These are phyloP conservation scores for Carallia pectinifolia DNA, from an alignment of 345 rosid genomes.

Conservation along the genomic window DNA sequence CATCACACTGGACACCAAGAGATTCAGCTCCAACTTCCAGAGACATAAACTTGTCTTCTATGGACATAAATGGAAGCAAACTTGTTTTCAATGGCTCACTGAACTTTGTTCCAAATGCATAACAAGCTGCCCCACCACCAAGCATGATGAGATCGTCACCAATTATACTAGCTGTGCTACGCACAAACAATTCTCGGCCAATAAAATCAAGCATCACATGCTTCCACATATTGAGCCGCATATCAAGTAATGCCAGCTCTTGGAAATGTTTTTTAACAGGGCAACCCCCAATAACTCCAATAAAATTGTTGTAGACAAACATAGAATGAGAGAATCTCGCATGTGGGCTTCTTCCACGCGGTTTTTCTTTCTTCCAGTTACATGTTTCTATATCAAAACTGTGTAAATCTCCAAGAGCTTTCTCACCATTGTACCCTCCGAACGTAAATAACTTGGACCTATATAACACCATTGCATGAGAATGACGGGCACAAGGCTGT, in stretches of 20 bases:
- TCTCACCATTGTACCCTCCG: slow-evolving; percentile 78
- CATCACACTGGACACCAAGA: slow-evolving; percentile 21
- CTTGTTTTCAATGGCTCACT: no score
- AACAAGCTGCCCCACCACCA: no score
- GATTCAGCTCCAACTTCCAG: slow-evolving; percentile 22
- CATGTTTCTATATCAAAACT: slow-evolving; percentile 60
- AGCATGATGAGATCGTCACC: slow-evolving; percentile 56
- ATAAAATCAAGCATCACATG: slow-evolving; percentile 55
- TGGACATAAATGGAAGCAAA: no score
- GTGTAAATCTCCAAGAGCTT: slow-evolving; percentile 68
- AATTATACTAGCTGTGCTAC: slow-evolving; percentile 65
- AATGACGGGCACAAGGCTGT: slow-evolving; percentile 79
- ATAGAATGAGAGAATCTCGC: no score
- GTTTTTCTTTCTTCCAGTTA: slow-evolving; percentile 45
- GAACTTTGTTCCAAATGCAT: no score
- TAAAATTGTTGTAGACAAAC: no score
- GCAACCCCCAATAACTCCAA: no score
- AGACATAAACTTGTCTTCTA: not conserved
- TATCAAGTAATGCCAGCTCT: no score
- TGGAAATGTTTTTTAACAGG: no score
- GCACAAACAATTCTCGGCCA: slow-evolving; percentile 69
- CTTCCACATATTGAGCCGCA: slow-evolving; percentile 54
- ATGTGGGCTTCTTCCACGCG: no score
- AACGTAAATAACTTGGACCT: slow-evolving; percentile 62
- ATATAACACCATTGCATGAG: slow-evolving; percentile 80